Evolutionary conservation across 768 basidiomycete species (phyloP).

Genomic region (Mycena albidolilacea): DNA sequence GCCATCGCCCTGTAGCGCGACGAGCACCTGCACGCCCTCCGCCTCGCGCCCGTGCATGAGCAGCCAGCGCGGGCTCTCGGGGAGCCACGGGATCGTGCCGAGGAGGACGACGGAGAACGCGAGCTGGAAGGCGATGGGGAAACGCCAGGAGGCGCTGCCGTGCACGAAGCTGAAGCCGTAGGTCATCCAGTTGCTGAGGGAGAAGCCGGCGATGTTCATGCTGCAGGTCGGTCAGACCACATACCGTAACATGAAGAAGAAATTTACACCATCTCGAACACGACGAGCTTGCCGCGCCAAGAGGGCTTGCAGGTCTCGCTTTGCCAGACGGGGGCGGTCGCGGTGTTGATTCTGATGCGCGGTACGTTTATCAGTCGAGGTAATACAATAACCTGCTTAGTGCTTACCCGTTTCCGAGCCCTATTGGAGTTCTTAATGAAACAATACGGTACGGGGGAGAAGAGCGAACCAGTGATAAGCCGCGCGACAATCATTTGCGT

Average conservation of each 20-base stretch:
- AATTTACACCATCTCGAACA: conserved; percentile 65
- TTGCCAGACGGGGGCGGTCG: conserved; percentile 68
- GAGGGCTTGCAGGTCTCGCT: conserved; percentile 66
- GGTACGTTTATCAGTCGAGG: not conserved
- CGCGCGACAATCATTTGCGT: conserved; percentile 66
- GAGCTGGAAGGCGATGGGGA: conserved; percentile 67
- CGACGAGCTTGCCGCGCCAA: conserved; percentile 64
- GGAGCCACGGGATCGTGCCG: conserved; percentile 64
- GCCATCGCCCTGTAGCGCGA: conserved; percentile 58
- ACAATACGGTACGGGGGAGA: not conserved
- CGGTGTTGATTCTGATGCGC: conserved; percentile 57
- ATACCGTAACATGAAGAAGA: not conserved
- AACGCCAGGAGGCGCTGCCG: conserved; percentile 63
- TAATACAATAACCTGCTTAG: not conserved
- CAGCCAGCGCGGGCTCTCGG: conserved; percentile 65
- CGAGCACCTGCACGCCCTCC: conserved; percentile 59
- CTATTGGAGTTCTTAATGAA: conserved; percentile 38
- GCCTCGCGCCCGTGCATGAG: conserved; percentile 60
- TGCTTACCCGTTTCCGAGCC: conserved; percentile 61
- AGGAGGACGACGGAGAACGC: conserved; percentile 61
- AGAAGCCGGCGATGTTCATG: conserved; percentile 68
- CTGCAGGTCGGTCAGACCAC: conserved; percentile 42
- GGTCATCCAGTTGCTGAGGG: conserved; percentile 68
- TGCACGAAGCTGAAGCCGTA: conserved; percentile 63
- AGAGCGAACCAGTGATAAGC: conserved; percentile 57